Evolutionary conservation across 2,329 filamentous ascomycete genomes (phyloP).

Genomic region (Biscogniauxia marginata): DNA sequence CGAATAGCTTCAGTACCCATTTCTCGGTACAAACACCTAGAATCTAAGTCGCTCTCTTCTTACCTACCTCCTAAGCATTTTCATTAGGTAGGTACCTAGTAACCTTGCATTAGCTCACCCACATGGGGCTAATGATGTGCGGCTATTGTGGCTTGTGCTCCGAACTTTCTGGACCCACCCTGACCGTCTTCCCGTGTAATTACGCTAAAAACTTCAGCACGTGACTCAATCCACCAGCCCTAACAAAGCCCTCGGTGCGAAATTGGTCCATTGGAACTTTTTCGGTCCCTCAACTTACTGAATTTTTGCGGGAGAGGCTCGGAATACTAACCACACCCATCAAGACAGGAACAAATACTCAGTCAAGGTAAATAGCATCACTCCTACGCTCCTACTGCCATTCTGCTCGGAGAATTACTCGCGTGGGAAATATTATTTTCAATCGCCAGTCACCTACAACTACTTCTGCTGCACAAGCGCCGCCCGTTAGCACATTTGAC

Average conservation of each 20-base stretch:
- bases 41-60: too few species aligned
- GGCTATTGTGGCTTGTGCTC: too few species aligned
- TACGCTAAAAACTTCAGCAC: conserved; percentile 6
- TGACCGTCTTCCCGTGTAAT: too few species aligned
- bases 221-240: conserved; percentile 20
- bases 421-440: conserved; percentile 1
- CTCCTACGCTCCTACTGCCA: background rate
- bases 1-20: too few species aligned
- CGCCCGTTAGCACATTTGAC: conserved; percentile 3
- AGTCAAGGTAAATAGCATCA: conserved; percentile 28
- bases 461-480: background rate
- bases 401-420: background rate
- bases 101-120: too few species aligned
- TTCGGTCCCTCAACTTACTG: conserved; percentile 20
- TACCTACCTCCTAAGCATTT: too few species aligned
- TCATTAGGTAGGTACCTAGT: too few species aligned
- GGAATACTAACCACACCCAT: conserved; percentile 26
- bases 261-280: conserved; percentile 23
- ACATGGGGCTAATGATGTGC: too few species aligned
- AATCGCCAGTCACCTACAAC: background rate
- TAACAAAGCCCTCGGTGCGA: conserved; percentile 26
- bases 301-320: conserved; percentile 25
- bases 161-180: too few species aligned
- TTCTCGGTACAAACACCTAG: too few species aligned
- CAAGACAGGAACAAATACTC: conserved; percentile 27